Evolutionary conservation across 2,329 filamentous ascomycete genomes (phyloP), one percentile per base, ranked within the genome.

Genomic region (Aspergillus neoniger): DNA sequence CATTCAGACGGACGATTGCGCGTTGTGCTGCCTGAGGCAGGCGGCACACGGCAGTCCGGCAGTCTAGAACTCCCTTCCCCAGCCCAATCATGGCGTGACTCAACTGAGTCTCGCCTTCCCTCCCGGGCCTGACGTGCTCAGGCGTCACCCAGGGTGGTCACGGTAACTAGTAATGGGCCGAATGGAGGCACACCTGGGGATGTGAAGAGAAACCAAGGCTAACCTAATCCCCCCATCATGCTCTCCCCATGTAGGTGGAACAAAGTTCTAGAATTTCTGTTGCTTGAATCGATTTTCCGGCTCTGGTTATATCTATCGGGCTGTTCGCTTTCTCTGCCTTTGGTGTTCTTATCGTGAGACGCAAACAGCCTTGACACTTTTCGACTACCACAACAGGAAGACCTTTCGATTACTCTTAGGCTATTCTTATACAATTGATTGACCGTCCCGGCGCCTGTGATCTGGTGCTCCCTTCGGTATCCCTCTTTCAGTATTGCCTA

Each of bases 11-110:
- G 23, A 51, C 30, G 56, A 62, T 62, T 62, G 60, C 60, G 60
- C 56, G 60, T 62, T 55, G 38, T 17, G 21, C 7, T 14, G 36
- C 44, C 41, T 56, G 52, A 57, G 57, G 44, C 56, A 62, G 60
- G 60, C 60, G 38, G 8, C n/a, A n/a, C 23, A 8, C 5, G 49
- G 10, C 15, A 7, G 6, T 17, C 41, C 6, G 8, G 53, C 38
- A 19, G 55, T 60, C 64, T 66, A 66, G 64, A 65, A 59, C 62
- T 30, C 55, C 56, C 36, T 51, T 4, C 47, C 47, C 25, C 47
- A 32, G 47, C 15, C 47, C 47, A 32, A 32, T 43, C 32, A 52
- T 55, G 53, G 53, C 53, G 53, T 55, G 53, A 55, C 52, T 55
- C 25, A 39, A 23, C 4, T n/a, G 23, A 43, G 36, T 28, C 39